Base-by-base conservation (phyloP, 2,329 filamentous ascomycete genomes). In the Colletotrichum lindemuthianum region DNA sequence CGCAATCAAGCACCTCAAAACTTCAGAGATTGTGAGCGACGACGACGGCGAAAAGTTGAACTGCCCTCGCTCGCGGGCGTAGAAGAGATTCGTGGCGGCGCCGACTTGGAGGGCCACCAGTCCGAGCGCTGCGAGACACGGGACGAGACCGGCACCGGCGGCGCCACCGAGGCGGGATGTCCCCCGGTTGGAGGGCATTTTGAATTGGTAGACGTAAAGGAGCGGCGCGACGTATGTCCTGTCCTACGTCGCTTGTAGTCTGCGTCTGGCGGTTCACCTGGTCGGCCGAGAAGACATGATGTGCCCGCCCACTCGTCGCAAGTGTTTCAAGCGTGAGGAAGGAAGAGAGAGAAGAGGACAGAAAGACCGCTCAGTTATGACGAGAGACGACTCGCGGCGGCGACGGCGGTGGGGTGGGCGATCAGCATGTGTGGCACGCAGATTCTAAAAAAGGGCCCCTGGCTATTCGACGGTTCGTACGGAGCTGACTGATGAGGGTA, bases 31-130 rank as follows among this genome's bases (percentile, higher is more conserved):
- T 10, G 70, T 70, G 32, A 76, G 64, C 3, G 72, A 73, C 13
- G 69, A 65, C 1, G 73, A 73, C 3, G 72, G 68, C n/a, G 73
- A 76, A 58, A 74, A 73, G 16, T 60, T 48, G 53, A 72, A 74
- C 36, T 69, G 66, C 2, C 72, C 70, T 44, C 63, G 63, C 5
- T 67, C 67, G 59, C 74, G 72, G 4, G 74, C 63, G 36, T 70
- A 56, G 60, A 73, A 73, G 60, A 75, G 68, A 11, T 77, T 71
- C 51, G 75, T 70, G 39, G 69, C 71, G n/a, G 76, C 71, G 53
- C 74, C 71, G 56, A 74, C 74, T 60, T 74, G 72, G 47, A 77
- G 73, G 12, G 70, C 68, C 24, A 77, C 70, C 2, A 76, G 69
- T n/a, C 71, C 72, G 36, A 76, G 67, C 12, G 75, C 73, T n/a